phyloP scores from a whole-genome alignment of 2,329 filamentous ascomycete species.

The Diaporthe nobilis region DNA sequence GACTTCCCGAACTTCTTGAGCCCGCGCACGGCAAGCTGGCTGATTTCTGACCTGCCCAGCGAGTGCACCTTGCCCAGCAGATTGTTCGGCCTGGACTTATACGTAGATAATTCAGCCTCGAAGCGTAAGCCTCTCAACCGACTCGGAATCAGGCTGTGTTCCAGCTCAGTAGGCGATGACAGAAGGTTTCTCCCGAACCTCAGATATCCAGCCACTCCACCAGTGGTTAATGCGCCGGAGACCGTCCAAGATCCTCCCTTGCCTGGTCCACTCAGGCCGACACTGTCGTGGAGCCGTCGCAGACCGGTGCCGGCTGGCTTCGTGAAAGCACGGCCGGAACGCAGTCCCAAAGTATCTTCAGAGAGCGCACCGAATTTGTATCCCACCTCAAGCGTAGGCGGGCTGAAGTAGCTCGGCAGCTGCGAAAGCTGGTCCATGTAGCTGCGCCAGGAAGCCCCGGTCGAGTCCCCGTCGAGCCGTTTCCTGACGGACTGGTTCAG shows the following conservation, averaged over 20 bases:
- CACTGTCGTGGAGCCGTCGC: conserved; percentile 54
- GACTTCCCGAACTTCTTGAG: conserved; percentile 58
- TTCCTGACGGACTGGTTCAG: neutral
- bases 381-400: conserved; percentile 59
- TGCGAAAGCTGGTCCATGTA: conserved; percentile 32
- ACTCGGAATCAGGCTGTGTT: neutral
- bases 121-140: conserved; percentile 46
- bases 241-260: conserved; percentile 56
- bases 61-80: neutral
- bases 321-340: conserved; percentile 50
- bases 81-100: conserved; percentile 41
- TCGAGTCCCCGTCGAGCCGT: neutral
- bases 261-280: conserved; percentile 43
- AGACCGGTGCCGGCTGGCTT: conserved; percentile 53
- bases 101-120: conserved; percentile 59
- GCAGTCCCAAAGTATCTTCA: conserved; percentile 50
- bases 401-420: conserved; percentile 33
- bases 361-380: conserved; percentile 51
- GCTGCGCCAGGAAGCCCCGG: conserved; percentile 39
- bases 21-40: conserved; percentile 58
- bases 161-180: conserved; percentile 39
- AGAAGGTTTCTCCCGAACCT: conserved; percentile 54
- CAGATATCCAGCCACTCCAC: conserved; percentile 53
- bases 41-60: conserved; percentile 3
- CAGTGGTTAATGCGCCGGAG: conserved; percentile 52